Evolutionary conservation across 768 basidiomycete species (phyloP), one percentile per base, ranked within the genome.

Genomic region (Rhizopogon vulgaris): DNA sequence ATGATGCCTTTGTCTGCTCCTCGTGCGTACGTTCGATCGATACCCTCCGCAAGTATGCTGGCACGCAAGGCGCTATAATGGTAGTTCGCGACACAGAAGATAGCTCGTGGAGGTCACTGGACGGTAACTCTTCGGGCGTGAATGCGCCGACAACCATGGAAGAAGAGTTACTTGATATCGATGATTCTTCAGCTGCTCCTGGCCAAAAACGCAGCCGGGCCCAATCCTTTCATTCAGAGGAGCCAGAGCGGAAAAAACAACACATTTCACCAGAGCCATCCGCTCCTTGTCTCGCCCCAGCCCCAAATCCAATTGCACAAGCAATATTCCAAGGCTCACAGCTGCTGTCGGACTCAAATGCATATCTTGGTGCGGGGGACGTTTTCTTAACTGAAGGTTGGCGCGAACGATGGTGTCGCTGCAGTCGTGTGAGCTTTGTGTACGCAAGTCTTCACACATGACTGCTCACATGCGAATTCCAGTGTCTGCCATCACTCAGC

Each of bases 351-450:
- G 58, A n/a, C 53, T 60, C 50, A 58, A 54, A 46, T 17, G 54
- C 55, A 48, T 57, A 59, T 2, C 62, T 81, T 14, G 81, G 87
- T 25, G 70, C 77, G 3, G 87, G 88, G 0, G 90, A 92, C 58
- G 63, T 90, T 28, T 92, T 92, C 66, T 71, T 92, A 41, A 81
- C 79, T 0, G 80, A 85, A 18, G 83, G 81, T 15, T 92, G 84
- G 69, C 79, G 87, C 52, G 72, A 80, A 37, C 76, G 83, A n/a
- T 92, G 90, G 90, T 92, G 90, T 65, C 78, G 72, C 41, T 93
- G 90, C 58, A 63, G 69, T 49, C 68, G 70, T 41, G 89, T 88
- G 48, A 61, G 77, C 62, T 41, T 56, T 41, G 30, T 32, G 27
- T 52, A 28, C 42, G 32, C 49, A 40, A 48, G 9, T 12, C 48